Base-by-base conservation (phyloP, 495 filamentous ascomycete genomes). In the Poronia punctata region DNA sequence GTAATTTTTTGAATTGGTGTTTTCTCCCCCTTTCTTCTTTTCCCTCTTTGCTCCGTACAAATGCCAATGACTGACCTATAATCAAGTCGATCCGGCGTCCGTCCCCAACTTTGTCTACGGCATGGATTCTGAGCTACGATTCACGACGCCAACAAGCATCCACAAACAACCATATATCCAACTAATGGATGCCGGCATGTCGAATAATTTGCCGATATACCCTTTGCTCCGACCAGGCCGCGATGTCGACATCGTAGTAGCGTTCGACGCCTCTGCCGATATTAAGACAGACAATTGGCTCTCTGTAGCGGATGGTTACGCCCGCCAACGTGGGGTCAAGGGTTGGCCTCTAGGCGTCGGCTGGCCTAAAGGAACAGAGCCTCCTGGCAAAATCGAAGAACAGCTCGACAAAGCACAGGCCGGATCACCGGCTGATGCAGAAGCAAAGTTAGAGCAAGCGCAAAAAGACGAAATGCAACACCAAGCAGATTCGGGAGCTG, bases 161-260 rank as follows among this genome's bases (percentile, higher is more conserved):
- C 79, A 83, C 52, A 66, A 75, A 33, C 71, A 67, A 14, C 65
- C 79, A 23, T 79, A 86, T 49, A 69, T 97, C 17, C 82, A 92
- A 49, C 76, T 96, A 4, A 95, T 95, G 84, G 92, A 98, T 64
- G 87, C 92, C 5, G 92, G 92, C 9, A 98, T 98, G 89, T 88
- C 83, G 36, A 97, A 97, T 57, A 98, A 98, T 50, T 72, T 98
- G 3, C 90, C 92, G 4, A 85, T 95, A 19, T 98, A 98, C 59
- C 92, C 92, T 0, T 73, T 97, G 5, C 79, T 98, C 17, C 76
- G 92, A 14, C 86, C 84, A 0, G 89, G 87, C 3, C 72, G 92
- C 19, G 78, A 92, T 48, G 79, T 97, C 12, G 92, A 98, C 51
- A 74, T 98, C 27, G 67, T 98, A n/a, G 75, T 98, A 16, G 83